Evolutionary conservation across 441 rosid genomes (phyloP).

Genomic region (Viola pubescens): DNA sequence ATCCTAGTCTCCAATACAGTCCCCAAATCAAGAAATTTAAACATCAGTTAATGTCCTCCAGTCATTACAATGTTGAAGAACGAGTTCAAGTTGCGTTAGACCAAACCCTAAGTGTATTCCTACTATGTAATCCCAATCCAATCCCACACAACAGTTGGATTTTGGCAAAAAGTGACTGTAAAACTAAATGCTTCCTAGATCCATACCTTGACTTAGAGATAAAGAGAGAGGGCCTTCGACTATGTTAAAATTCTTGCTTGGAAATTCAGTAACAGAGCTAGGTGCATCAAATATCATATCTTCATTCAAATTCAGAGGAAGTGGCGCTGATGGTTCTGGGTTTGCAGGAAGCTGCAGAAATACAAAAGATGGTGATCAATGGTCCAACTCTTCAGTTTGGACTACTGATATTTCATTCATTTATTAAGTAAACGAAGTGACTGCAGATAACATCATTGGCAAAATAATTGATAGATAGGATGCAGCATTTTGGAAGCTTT

Average conservation of each 20-base stretch:
- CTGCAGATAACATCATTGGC: no score
- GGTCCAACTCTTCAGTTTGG: neutral
- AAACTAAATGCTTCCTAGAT: conserved; percentile 10
- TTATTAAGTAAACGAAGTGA: no score
- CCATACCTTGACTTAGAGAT: conserved; percentile 36
- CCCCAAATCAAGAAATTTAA: no score
- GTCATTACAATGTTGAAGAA: no score
- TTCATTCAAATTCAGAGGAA: conserved; percentile 38
- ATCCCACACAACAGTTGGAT: neutral
- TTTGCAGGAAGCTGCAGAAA: conserved; percentile 39
- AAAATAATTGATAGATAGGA: no score
- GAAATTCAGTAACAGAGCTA: conserved; percentile 31
- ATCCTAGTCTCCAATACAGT: no score
- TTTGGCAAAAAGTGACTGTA: neutral
- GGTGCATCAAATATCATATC: conserved; percentile 33
- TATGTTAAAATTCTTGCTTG: conserved; percentile 26
- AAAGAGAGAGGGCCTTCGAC: conserved; percentile 19
- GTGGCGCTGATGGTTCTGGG: conserved; percentile 27
- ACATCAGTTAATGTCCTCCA: no score
- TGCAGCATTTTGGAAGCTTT: no score
- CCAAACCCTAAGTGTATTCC: neutral
- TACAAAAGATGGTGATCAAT: neutral
- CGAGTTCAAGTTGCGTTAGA: no score
- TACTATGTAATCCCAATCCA: neutral
- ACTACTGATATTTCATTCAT: no score